Evolutionary conservation across 805 yeast genomes (phyloP).

Genomic region (Nakazawaea wyomingensis): DNA sequence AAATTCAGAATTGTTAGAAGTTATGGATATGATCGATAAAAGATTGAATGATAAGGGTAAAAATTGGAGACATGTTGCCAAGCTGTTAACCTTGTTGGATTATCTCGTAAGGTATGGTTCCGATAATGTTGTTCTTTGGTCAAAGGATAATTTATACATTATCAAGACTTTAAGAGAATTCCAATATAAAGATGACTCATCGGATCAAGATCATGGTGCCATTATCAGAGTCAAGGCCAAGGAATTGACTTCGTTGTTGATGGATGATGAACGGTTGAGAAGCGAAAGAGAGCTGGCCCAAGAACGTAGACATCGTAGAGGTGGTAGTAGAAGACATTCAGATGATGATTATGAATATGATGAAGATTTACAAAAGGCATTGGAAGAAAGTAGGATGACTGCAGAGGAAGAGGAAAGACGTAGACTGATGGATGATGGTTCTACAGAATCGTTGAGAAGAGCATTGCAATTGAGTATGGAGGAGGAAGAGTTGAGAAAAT

Average conservation of each 20-base stretch:
- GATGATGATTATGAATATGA: conserved; percentile 49
- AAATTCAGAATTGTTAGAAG: conserved; percentile 70
- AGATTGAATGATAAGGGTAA: conserved; percentile 94
- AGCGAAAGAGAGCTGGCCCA: conserved; percentile 53
- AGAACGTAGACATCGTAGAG: conserved; percentile 21
- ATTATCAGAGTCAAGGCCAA: conserved; percentile 85
- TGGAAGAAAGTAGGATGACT: conserved; percentile 73
- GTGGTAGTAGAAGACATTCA: conserved; percentile 27
- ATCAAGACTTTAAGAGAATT: conserved; percentile 90
- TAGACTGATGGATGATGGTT: conserved; percentile 38
- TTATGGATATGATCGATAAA: conserved; percentile 91
- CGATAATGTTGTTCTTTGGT: conserved; percentile 88
- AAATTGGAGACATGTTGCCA: conserved; percentile 95
- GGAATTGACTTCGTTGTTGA: conserved; percentile 73
- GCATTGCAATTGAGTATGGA: conserved; percentile 71
- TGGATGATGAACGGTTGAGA: conserved; percentile 75
- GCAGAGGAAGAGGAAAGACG: conserved; percentile 79
- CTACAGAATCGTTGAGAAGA: conserved; percentile 58
- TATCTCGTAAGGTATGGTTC: conserved; percentile 81
- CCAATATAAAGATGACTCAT: conserved; percentile 66
- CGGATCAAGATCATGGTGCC: conserved; percentile 81
- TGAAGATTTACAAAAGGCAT: conserved; percentile 71
- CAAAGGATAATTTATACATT: conserved; percentile 80
- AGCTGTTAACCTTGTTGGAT: conserved; percentile 84
- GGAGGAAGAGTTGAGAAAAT: conserved; percentile 63